phyloP scores from a whole-genome alignment of 2,329 filamentous ascomycete genomes.

The Raffaelea albimanens region DNA sequence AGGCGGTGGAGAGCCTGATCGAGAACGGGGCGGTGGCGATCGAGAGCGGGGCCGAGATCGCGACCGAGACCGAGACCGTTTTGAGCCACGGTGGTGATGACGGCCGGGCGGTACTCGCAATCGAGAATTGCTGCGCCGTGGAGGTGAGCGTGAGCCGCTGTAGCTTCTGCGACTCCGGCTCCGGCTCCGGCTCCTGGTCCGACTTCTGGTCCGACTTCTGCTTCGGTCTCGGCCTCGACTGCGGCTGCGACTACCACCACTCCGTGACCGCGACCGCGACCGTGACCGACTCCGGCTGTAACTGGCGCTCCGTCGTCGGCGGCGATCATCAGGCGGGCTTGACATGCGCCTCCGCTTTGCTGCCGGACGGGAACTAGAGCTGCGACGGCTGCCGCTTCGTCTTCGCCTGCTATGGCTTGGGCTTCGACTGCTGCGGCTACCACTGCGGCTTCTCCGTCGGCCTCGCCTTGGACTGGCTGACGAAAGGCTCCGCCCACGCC shows the following conservation, averaged over 20 bases:
- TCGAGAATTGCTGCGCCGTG: neutral
- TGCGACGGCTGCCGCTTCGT: neutral
- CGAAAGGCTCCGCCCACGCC: too few relatives aligned
- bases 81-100: neutral
- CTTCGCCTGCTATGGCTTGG: neutral
- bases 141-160: neutral
- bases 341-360: neutral
- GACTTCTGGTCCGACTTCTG: constrained; percentile 15
- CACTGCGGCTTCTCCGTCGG: neutral
- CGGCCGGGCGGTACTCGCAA: neutral
- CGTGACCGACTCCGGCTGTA: constrained; percentile 14
- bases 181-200: constrained; percentile 19
- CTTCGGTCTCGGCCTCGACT: constrained; percentile 16
- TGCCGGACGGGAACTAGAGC: neutral
- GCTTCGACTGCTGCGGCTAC: neutral
- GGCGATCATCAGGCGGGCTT: constrained; percentile 9
- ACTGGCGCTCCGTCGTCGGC: constrained; percentile 16
- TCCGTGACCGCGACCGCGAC: constrained; percentile 4
- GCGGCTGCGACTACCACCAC: constrained; percentile 13
- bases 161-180: neutral
- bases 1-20: constrained; percentile 7
- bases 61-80: constrained; percentile 12
- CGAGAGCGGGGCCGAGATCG: constrained; percentile 1
- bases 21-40: neutral
- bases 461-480: too few relatives aligned